phyloP scores from a whole-genome alignment of 805 yeast species.

The Candida michaelii region DNA sequence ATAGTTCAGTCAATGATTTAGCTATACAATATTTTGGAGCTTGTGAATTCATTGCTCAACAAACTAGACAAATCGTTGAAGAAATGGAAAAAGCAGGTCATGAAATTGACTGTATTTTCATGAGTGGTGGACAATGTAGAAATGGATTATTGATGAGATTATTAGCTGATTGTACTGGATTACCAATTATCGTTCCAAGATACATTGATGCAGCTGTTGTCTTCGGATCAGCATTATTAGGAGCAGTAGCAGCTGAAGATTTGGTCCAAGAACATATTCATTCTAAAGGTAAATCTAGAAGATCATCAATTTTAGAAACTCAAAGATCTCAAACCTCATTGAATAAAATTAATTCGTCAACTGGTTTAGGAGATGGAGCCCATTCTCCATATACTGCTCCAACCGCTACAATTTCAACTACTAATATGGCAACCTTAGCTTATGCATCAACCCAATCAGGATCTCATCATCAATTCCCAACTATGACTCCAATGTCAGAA shows the following conservation, averaged over 20 bases:
- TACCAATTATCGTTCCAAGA: conserved; percentile 89
- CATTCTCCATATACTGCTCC: conserved; percentile 79
- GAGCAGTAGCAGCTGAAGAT: conserved; percentile 87
- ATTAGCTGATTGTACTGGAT: conserved; percentile 88
- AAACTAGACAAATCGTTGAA: conserved; percentile 92
- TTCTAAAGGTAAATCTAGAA: conserved; percentile 34
- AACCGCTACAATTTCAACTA: conserved; percentile 68
- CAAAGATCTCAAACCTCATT: conserved; percentile 34
- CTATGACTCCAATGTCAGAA: conserved; percentile 42
- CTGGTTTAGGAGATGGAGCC: conserved; percentile 27
- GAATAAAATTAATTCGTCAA: conserved; percentile 14
- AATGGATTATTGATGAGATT: conserved; percentile 86
- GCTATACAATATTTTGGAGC: conserved; percentile 89
- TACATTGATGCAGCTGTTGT: conserved; percentile 97
- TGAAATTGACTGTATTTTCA: conserved; percentile 67
- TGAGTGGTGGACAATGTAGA: conserved; percentile 97
- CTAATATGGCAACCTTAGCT: conserved; percentile 55
- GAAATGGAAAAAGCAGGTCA: conserved; percentile 83
- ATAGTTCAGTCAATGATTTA: conserved; percentile 75
- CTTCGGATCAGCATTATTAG: conserved; percentile 90
- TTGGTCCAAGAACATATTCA: conserved; percentile 41
- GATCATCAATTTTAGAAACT: conserved; percentile 30
- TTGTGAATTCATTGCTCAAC: conserved; percentile 96
- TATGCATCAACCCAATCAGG: conserved; percentile 34
- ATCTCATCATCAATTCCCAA: conserved; percentile 27